Base-by-base conservation (phyloP, 1,284 basidiomycete species). In the Quambalaria eucalypti region DNA sequence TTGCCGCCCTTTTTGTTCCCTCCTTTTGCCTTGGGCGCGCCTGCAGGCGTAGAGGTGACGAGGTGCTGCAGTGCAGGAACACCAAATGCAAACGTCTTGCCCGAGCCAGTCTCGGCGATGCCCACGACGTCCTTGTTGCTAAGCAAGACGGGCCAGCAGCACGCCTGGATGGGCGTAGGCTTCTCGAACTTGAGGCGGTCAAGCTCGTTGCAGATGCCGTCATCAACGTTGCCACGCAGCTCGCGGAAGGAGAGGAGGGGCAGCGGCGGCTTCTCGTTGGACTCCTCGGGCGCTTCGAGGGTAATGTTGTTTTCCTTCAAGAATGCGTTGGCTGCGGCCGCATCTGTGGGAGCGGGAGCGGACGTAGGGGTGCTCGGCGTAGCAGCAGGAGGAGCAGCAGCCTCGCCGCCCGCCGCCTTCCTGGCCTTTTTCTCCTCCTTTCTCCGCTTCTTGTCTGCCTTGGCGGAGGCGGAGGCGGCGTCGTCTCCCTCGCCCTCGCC, bases 71-170 rank as follows among this genome's bases (percentile, higher is more conserved):
- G 80, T 1, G 88, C 88, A 8, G 93, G 93, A 31, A 98, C 84
- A 48, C 91, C 93, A 72, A 99, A 99, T 0, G 91, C 89, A 16
- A 97, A 82, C 0, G 93, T 99, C 80, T 99, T 99, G 8, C 93
- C 95, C 64, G 74, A 68, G 14, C 92, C 95, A 1, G 93, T 99
- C 80, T 98, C 92, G 14, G 95, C 93, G 61, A 99, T 91, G 57
- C 93, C 93, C 31, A 99, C 86, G 0, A 95, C 88, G 76, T 97
- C 91, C 61, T 82, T 81, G 3, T 88, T 87, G 51, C 82, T 80
- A 28, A 97, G 79, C 5, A 89, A 82, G 19, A 88, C 85, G 2
- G 91, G 90, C 93, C 93, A 99, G 30, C 91, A 86, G 69, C 90
- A 95, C 4, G 90, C 86, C 76, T 98, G 93, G 57, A 99, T 92